phyloP scores from a whole-genome alignment of 2,329 filamentous ascomycete genomes.

The Basipetospora sp. region DNA sequence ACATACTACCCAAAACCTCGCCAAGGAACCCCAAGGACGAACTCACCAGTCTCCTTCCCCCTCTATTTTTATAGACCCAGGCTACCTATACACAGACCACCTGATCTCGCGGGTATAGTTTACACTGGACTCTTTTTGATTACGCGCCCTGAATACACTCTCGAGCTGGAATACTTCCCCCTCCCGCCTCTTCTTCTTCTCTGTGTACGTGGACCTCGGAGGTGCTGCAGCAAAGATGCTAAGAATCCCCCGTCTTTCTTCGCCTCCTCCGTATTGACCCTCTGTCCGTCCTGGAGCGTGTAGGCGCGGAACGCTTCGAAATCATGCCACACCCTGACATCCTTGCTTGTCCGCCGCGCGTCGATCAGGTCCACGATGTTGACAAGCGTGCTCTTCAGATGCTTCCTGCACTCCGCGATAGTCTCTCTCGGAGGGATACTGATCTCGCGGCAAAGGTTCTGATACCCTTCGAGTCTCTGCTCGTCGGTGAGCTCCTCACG shows the following conservation, averaged over 20 bases:
- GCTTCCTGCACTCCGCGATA: slow-evolving; percentile 12
- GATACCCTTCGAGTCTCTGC: slow-evolving; percentile 12
- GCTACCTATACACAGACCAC: too few relatives aligned
- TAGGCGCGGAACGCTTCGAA: slow-evolving; percentile 14
- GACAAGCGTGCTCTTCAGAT: slow-evolving; percentile 15
- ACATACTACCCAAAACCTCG: too few relatives aligned
- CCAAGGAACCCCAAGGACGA: too few relatives aligned
- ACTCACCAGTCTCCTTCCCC: too few relatives aligned
- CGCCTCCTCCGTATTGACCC: slow-evolving; percentile 11
- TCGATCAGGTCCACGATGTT: slow-evolving; percentile 20
- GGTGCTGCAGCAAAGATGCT: slow-evolving; percentile 12
- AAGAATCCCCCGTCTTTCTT: slow-evolving; percentile 13
- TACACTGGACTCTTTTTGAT: not conserved
- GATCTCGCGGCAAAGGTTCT: slow-evolving; percentile 11
- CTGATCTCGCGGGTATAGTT: too few relatives aligned
- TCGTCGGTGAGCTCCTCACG: slow-evolving; percentile 8
- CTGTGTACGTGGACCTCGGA: not conserved
- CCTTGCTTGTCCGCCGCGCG: slow-evolving; percentile 12
- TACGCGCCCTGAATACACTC: not conserved
- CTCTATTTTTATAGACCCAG: too few relatives aligned
- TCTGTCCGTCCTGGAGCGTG: slow-evolving; percentile 12
- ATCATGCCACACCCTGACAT: slow-evolving; percentile 15
- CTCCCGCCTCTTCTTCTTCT: slow-evolving; percentile 37
- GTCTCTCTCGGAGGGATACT: slow-evolving; percentile 11
- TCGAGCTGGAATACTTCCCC: not conserved